Percentiles rank a stretch among this genome's conserved stretches.
Evolutionary conservation across 1,139 yeast species (phyloP).

Genomic region (Nakaseomyces glabratus): DNA sequence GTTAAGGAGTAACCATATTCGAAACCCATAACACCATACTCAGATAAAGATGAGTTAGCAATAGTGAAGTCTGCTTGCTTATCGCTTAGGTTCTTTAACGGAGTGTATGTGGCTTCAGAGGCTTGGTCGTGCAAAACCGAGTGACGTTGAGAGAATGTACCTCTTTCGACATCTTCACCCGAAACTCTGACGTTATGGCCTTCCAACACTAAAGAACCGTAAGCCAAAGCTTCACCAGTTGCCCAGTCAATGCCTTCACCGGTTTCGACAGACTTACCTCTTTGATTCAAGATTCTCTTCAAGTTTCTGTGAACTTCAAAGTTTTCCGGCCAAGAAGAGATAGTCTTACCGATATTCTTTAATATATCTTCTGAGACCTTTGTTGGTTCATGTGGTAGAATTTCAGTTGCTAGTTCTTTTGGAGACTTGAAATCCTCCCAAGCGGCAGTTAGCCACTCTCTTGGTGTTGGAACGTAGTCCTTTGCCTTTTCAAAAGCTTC

Average conservation of each 20-base stretch:
- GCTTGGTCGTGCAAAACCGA: constrained; percentile 96
- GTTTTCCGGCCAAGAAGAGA: constrained; percentile 79
- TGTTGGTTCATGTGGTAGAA: constrained; percentile 93
- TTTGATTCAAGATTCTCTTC: constrained; percentile 82
- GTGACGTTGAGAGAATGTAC: constrained; percentile 99
- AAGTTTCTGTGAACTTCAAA: constrained; percentile 92
- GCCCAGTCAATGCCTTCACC: constrained; percentile 99
- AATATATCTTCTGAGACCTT: constrained; percentile 67
- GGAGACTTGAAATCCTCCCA: constrained; percentile 99
- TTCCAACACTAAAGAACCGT: constrained; percentile 83
- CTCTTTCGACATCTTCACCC: constrained; percentile 99
- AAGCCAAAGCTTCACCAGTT: constrained; percentile 98
- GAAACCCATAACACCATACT: constrained; percentile 98
- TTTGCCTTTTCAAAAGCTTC: constrained; percentile 79
- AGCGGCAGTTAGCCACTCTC: constrained; percentile 98
- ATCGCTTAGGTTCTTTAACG: constrained; percentile 68
- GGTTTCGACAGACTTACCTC: constrained; percentile 76
- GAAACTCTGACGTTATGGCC: constrained; percentile 96
- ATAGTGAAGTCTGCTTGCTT: constrained; percentile 83
- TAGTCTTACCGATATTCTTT: constrained; percentile 67
- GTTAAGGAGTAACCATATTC: constrained; percentile 98
- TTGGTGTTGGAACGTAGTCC: constrained; percentile 82
- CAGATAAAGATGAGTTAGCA: constrained; percentile 94
- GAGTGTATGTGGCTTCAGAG: constrained; percentile 73
- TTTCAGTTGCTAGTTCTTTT: constrained; percentile 90